A percentile compares a stretch with the other conserved stretches of the same genome.
These are phyloP conservation scores for Talaromyces islandicus DNA, from an alignment of 2,329 filamentous ascomycete genomes.

Conservation along the genomic window DNA sequence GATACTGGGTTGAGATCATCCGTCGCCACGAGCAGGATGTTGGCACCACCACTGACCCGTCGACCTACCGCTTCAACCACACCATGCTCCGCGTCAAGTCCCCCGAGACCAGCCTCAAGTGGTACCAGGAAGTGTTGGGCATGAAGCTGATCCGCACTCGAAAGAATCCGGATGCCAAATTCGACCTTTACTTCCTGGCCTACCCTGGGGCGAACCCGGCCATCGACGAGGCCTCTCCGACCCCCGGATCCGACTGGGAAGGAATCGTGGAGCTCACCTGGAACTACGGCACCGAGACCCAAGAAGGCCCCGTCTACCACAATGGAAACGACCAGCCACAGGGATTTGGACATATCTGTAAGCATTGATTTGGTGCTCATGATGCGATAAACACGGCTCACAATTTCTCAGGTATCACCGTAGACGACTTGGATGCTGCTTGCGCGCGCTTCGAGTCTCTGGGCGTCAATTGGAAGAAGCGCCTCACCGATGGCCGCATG, in stretches of 20 bases:
- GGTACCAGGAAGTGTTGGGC: slow-evolving; percentile 80
- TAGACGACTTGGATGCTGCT: slow-evolving; percentile 83
- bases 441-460: slow-evolving; percentile 79
- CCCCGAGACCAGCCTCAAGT: slow-evolving; percentile 64
- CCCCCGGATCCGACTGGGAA: slow-evolving; percentile 62
- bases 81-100: slow-evolving; percentile 90
- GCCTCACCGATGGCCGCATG: slow-evolving; percentile 84
- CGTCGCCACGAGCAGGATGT: slow-evolving; percentile 69
- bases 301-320: slow-evolving; percentile 79
- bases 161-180: slow-evolving; percentile 65
- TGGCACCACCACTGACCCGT: slow-evolving; percentile 64
- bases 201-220: slow-evolving; percentile 59
- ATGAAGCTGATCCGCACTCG: slow-evolving; percentile 73
- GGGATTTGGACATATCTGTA: slow-evolving; percentile 90
- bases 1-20: slow-evolving; percentile 60
- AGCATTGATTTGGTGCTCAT: slow-evolving; percentile 25
- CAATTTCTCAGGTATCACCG: slow-evolving; percentile 57
- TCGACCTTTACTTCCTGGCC: slow-evolving; percentile 89
- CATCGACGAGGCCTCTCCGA: slow-evolving; percentile 46
- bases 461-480: slow-evolving; percentile 88
- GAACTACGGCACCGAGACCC: slow-evolving; percentile 70
- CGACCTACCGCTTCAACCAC: slow-evolving; percentile 64
- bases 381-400: neutral
- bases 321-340: slow-evolving; percentile 87
- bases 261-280: slow-evolving; percentile 87